These are phyloP conservation scores for Flagelloscypha sp. DNA, from an alignment of 768 basidiomycete species.

Conservation along the genomic window DNA sequence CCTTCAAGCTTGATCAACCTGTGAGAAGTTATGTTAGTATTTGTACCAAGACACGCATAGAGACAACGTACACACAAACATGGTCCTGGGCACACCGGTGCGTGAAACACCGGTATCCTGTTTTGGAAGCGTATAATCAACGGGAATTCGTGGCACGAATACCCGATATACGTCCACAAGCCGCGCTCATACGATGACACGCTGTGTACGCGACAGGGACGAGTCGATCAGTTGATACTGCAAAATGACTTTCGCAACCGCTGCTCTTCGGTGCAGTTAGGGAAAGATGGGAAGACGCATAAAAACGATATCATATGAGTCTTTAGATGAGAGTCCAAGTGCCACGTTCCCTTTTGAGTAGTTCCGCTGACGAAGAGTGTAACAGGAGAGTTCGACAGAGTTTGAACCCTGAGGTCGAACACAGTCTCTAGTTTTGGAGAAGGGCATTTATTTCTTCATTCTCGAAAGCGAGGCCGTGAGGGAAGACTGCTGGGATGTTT, in stretches of 20 bases:
- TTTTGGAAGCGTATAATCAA: slow-evolving; percentile 72
- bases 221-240: too few relatives aligned
- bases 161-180: slow-evolving; percentile 72
- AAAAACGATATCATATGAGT: too few relatives aligned
- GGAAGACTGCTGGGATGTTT: too few relatives aligned
- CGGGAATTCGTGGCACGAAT: too few relatives aligned
- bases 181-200: slow-evolving; percentile 83
- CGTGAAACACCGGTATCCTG: slow-evolving; percentile 81
- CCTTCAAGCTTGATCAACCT: slow-evolving; percentile 75
- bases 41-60: background rate
- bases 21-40: slow-evolving; percentile 34
- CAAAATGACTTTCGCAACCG: too few relatives aligned
- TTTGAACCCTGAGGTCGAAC: slow-evolving; percentile 59
- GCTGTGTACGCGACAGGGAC: slow-evolving; percentile 63
- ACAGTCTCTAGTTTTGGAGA: slow-evolving; percentile 58
- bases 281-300: too few relatives aligned
- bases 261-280: too few relatives aligned
- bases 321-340: too few relatives aligned
- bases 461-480: too few relatives aligned
- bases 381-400: slow-evolving; percentile 41
- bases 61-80: background rate
- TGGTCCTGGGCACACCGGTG: slow-evolving; percentile 37
- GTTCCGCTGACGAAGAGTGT: too few relatives aligned
- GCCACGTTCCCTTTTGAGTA: too few relatives aligned
- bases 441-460: slow-evolving; percentile 50